A percentile compares a stretch with the other conserved stretches of the same genome.
Evolutionary conservation across 2,329 filamentous ascomycete genomes (phyloP).

Genomic region (Rosellinia necatrix): DNA sequence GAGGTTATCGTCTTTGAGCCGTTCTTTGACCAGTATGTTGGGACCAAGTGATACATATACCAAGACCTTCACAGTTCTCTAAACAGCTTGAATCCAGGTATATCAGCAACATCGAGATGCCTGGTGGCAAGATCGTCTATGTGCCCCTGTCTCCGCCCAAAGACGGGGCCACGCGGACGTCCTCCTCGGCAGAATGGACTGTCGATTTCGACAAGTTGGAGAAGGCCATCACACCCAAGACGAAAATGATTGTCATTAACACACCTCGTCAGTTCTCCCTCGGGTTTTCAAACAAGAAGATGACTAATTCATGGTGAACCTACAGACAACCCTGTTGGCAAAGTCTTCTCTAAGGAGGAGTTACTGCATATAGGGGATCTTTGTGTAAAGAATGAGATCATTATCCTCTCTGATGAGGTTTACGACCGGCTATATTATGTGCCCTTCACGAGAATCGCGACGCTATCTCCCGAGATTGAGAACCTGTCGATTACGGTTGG

Average conservation of each 20-base stretch:
- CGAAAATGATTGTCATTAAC: constrained; percentile 95
- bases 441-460: constrained; percentile 91
- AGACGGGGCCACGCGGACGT: constrained; percentile 77
- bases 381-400: constrained; percentile 89
- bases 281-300: neutral
- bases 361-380: constrained; percentile 83
- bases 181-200: constrained; percentile 85
- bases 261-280: constrained; percentile 57
- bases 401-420: constrained; percentile 90
- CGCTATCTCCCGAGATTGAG: constrained; percentile 87
- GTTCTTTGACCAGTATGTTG: constrained; percentile 87
- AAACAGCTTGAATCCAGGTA: constrained; percentile 57
- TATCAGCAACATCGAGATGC: constrained; percentile 98
- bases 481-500: constrained; percentile 90
- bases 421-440: constrained; percentile 96
- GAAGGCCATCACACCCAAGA: constrained; percentile 78
- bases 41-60: neutral
- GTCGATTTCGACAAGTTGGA: constrained; percentile 85
- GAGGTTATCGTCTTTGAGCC: constrained; percentile 98
- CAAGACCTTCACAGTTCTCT: neutral
- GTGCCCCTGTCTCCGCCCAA: constrained; percentile 91
- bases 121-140: constrained; percentile 91
- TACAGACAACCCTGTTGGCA: constrained; percentile 90
- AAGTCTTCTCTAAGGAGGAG: constrained; percentile 86
- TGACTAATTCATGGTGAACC: constrained; percentile 14